Percentiles rank a stretch among this genome's conserved stretches.
Conservation (phyloP, 495 filamentous ascomycete species). For the Diplogelasinospora grovesii region DNA sequence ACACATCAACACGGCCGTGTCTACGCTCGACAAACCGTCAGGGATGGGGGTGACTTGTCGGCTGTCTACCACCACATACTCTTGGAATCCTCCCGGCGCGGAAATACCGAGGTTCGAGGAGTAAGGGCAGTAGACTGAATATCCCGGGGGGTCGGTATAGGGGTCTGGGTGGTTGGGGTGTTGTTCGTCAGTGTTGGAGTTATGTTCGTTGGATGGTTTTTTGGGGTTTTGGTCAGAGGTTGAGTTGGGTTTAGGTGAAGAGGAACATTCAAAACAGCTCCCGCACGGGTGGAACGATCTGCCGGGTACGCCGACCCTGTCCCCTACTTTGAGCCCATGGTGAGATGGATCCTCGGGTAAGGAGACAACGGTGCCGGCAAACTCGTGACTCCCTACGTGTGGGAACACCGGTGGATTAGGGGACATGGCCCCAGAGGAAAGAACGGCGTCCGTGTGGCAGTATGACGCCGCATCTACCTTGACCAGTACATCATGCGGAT, state of each 20-base stretch:
- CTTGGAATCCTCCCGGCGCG: constrained; percentile 17
- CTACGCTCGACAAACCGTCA: constrained; percentile 24
- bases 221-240: too few species aligned
- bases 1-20: constrained; percentile 47
- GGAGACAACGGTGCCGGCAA: constrained; percentile 20
- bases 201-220: too few species aligned
- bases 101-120: constrained; percentile 17
- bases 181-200: too few species aligned
- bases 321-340: constrained; percentile 16
- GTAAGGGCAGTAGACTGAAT: constrained; percentile 26
- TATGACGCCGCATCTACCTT: constrained; percentile 33
- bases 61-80: constrained; percentile 19
- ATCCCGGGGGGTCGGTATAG: constrained; percentile 26
- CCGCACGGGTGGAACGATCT: constrained; percentile 33
- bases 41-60: constrained; percentile 27
- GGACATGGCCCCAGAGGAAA: constrained; percentile 28
- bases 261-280: constrained; percentile 30
- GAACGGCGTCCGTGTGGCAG: constrained; percentile 34
- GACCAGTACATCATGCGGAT: constrained; percentile 28
- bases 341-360: constrained; percentile 3
- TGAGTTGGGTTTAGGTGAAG: constrained; percentile 6
- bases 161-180: too few species aligned
- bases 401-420: constrained; percentile 19
- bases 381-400: constrained; percentile 24
- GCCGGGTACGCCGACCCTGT: constrained; percentile 31